Conservation (phyloP, 129 eudicot genomes). For the Saposhnikovia divaricata region DNA sequence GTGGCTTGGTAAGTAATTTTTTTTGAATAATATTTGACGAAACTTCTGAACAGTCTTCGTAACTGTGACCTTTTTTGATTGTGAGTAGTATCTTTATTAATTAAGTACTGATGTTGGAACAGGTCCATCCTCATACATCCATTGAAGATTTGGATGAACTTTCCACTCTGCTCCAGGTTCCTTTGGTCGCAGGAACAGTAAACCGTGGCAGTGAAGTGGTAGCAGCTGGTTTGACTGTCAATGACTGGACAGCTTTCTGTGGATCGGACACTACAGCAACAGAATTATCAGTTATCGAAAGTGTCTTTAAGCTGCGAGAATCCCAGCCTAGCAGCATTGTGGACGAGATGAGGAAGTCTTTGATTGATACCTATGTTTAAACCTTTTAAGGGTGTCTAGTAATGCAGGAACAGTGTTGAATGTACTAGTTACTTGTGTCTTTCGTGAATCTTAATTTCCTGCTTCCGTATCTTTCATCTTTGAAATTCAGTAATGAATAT, state of each 20-base stretch:
- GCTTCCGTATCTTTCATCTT: not conserved
- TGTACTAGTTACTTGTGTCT: not conserved
- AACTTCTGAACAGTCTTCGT: not conserved
- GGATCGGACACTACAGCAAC: constrained; percentile 94
- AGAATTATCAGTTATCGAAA: constrained; percentile 75
- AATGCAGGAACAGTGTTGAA: not conserved
- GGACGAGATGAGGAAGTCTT: constrained; percentile 72
- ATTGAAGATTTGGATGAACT: constrained; percentile 88
- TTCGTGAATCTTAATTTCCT: not conserved
- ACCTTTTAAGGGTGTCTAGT: not conserved
- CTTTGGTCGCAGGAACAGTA: constrained; percentile 93
- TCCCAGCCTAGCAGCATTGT: constrained; percentile 62
- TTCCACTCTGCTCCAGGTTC: constrained; percentile 90
- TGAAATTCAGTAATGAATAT: not conserved
- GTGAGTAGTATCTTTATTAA: not conserved
- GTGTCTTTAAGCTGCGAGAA: constrained; percentile 85
- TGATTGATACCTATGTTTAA: constrained; percentile 63
- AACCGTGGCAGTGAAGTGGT: constrained; percentile 93
- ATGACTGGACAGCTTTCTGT: constrained; percentile 96
- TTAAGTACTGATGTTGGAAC: constrained; percentile 3
- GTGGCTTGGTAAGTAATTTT: constrained; percentile 56
- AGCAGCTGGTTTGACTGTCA: constrained; percentile 79
- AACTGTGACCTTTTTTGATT: not conserved
- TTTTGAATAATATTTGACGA: not conserved
- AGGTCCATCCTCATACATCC: constrained; percentile 93